phyloP scores from a whole-genome alignment of 2,329 filamentous ascomycete genomes.

The Cytospora mali region DNA sequence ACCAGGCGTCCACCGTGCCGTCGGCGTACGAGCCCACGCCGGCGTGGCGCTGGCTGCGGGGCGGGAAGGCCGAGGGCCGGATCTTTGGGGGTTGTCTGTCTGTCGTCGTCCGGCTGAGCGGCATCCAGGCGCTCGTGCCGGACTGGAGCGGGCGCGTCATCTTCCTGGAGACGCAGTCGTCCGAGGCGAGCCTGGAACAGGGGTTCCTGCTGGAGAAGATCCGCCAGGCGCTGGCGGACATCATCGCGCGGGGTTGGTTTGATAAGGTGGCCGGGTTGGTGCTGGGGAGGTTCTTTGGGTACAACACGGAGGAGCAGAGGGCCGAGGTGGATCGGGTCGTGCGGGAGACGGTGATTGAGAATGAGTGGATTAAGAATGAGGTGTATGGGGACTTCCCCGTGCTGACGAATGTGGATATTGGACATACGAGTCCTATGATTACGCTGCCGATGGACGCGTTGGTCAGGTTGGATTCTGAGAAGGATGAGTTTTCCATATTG shows the following conservation, averaged over 20 bases:
- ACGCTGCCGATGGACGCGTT: conserved; percentile 45
- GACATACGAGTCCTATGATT: conserved; percentile 46
- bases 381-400: conserved; percentile 40
- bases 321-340: conserved; percentile 38
- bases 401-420: conserved; percentile 46
- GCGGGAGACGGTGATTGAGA: conserved; percentile 40
- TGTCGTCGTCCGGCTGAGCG: conserved; percentile 43
- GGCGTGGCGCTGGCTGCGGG: conserved; percentile 43
- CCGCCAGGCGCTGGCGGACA: conserved; percentile 42
- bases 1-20: conserved; percentile 29
- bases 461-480: conserved; percentile 38
- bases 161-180: conserved; percentile 46
- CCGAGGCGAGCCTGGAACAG: conserved; percentile 33
- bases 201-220: conserved; percentile 33
- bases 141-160: conserved; percentile 44
- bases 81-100: conserved; percentile 48
- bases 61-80: conserved; percentile 43
- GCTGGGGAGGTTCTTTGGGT: conserved; percentile 46
- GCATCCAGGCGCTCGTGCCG: conserved; percentile 38
- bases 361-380: conserved; percentile 24
- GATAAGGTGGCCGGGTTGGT: conserved; percentile 45
- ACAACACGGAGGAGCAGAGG: conserved; percentile 38
- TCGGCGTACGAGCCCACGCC: conserved; percentile 33
- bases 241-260: conserved; percentile 46
- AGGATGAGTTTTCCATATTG: conserved; percentile 15